A percentile compares a stretch with the other conserved stretches of the same genome.
These are phyloP conservation scores for Calonectria henricotiae DNA, from an alignment of 2,329 filamentous ascomycete genomes.

Conservation along the genomic window DNA sequence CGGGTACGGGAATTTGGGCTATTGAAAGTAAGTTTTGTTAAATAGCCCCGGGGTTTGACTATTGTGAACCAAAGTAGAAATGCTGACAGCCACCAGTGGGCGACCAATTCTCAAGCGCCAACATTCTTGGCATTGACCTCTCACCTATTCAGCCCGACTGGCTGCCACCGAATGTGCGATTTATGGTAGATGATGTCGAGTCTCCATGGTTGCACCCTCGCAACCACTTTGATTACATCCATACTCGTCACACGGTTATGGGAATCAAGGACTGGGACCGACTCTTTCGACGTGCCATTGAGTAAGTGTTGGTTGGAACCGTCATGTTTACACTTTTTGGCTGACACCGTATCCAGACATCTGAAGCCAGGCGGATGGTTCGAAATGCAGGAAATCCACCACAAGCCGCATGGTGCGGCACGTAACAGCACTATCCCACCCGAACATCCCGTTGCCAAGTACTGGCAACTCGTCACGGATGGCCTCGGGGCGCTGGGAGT, in stretches of 20 bases:
- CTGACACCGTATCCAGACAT: slow-evolving; percentile 57
- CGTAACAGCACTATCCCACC: slow-evolving; percentile 58
- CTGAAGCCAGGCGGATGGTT: slow-evolving; percentile 71
- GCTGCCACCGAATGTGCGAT: slow-evolving; percentile 71
- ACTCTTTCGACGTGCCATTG: slow-evolving; percentile 59
- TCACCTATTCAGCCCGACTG: slow-evolving; percentile 68
- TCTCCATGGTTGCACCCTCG: slow-evolving; percentile 70
- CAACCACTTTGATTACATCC: slow-evolving; percentile 74
- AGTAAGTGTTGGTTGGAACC: slow-evolving; percentile 37
- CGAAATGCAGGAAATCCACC: slow-evolving; percentile 71
- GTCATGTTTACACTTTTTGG: background rate
- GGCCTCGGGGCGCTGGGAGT: slow-evolving; percentile 65
- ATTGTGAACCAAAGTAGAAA: background rate
- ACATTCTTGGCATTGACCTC: slow-evolving; percentile 64
- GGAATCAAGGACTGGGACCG: slow-evolving; percentile 71
- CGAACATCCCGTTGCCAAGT: slow-evolving; percentile 63
- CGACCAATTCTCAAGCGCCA: slow-evolving; percentile 62
- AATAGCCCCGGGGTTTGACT: background rate
- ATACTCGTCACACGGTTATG: slow-evolving; percentile 72
- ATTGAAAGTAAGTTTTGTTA: slow-evolving; percentile 64
- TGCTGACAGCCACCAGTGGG: slow-evolving; percentile 60
- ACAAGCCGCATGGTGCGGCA: slow-evolving; percentile 64
- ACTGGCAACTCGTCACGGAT: slow-evolving; percentile 65
- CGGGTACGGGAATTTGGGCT: slow-evolving; percentile 74
- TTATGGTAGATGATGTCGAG: slow-evolving; percentile 73